A percentile compares a stretch with the other conserved stretches of the same genome.
Conservation (phyloP, 306 rosid genomes). For the Potentilla sterilis region DNA sequence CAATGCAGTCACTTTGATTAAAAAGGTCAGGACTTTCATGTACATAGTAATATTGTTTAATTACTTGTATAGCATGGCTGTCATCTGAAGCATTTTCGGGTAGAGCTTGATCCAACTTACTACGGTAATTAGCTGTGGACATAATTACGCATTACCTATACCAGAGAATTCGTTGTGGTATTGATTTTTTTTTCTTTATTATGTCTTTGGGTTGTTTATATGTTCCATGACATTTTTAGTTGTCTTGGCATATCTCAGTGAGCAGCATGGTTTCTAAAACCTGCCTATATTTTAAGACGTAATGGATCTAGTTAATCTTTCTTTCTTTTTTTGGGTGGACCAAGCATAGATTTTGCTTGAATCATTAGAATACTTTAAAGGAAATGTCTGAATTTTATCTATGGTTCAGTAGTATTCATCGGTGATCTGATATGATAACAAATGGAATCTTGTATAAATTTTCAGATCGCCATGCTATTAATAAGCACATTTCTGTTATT, state of each 20-base stretch:
- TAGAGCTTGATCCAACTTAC: background rate
- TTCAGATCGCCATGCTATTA: no score
- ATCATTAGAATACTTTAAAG: background rate
- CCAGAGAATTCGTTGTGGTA: background rate
- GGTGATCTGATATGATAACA: background rate
- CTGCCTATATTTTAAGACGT: background rate
- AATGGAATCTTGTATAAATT: no score
- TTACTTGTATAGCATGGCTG: background rate
- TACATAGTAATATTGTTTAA: background rate
- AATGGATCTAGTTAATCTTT: background rate
- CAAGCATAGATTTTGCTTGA: background rate
- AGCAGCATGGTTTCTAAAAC: background rate
- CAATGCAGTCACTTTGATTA: conserved; percentile 58
- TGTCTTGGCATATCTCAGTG: background rate
- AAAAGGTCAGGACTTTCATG: conserved; percentile 54
- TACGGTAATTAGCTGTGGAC: background rate
- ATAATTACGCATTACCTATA: background rate
- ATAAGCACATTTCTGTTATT: background rate
- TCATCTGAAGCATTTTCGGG: background rate
- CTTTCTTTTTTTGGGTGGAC: background rate
- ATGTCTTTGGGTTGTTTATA: background rate
- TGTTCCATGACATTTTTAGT: background rate
- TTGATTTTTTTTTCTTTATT: background rate
- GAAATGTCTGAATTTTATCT: background rate
- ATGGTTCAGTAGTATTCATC: background rate